Base-by-base conservation (phyloP, 257 asterid species). In the Nicotiana undulata region DNA sequence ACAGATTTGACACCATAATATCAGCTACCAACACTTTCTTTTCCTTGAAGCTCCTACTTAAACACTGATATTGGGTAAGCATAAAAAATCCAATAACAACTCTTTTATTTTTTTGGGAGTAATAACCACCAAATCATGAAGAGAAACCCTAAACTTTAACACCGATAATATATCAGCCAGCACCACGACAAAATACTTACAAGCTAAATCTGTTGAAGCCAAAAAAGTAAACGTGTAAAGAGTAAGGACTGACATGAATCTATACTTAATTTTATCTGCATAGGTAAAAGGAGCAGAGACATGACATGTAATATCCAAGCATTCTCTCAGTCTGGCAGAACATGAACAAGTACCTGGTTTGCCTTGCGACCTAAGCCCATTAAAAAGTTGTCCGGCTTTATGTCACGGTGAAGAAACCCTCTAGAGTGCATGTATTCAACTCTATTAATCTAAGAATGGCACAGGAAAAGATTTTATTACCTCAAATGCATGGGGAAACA, bases 351-450 rank as follows among this genome's bases (percentile, higher is more conserved):
- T 56, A 91, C 98, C 95, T 94, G 98, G 82, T 93, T 94, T 74
- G 98, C 98, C 89, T 93, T 94, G 88, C 98, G 96, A 31, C 98
- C 94, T 86, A 94, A 83, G 82, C 98, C 98, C 98, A 94, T 94
- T 87, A 93, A 87, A 84, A 93, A 94, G 82, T 92, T 93, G 88
- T 93, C 98, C 26, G 98, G 98, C 93, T 94, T 94, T 86, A 94
- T 92, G 83, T 93, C 98, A 77, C 98, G 98, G 83, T 94, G 98
- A 88, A 94, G 98, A 88, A 94, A 94, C 86, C 98, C 96, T 87
- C 98, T 90, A 22, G 97, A 90, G 76, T 94, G 98, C 93, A 92
- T 89, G 89, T 94, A 93, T 79, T 94, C 98, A 85, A 92, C 98
- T 89, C 98, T 93, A 84, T 93, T 94, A 83, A 94, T 93, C 98